These are phyloP conservation scores for Penicillium frequentans DNA, from an alignment of 2,329 filamentous ascomycete species.

Conservation along the genomic window DNA sequence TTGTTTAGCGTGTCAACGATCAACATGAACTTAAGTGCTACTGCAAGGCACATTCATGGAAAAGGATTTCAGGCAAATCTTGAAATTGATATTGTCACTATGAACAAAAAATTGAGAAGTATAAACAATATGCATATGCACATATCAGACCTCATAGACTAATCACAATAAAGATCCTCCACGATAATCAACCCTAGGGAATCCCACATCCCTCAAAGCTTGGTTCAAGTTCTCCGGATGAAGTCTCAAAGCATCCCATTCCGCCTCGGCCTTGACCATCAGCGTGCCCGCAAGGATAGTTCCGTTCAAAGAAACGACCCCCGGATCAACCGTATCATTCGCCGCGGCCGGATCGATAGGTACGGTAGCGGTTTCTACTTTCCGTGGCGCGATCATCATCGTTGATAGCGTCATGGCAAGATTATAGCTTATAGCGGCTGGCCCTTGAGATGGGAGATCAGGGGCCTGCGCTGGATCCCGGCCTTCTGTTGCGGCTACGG, in stretches of 20 bases:
- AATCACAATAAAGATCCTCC: not conserved
- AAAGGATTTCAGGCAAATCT: too few relatives aligned
- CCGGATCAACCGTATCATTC: conserved; percentile 28
- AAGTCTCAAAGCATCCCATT: conserved; percentile 52
- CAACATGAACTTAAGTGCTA: too few relatives aligned
- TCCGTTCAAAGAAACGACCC: conserved; percentile 55
- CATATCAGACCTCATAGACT: not conserved
- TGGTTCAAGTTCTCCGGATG: conserved; percentile 43
- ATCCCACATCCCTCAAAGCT: conserved; percentile 46
- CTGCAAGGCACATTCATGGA: too few relatives aligned
- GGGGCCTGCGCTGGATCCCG: not conserved
- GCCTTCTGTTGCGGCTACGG: conserved; percentile 31
- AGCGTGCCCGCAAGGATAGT: conserved; percentile 58
- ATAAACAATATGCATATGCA: not conserved
- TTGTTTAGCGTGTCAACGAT: too few relatives aligned
- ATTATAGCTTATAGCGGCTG: conserved; percentile 57
- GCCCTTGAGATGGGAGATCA: conserved; percentile 22
- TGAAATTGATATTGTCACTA: not conserved
- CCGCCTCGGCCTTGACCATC: conserved; percentile 58
- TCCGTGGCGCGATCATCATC: conserved; percentile 57
- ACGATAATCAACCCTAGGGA: conserved; percentile 26
- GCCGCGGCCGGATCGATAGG: conserved; percentile 38
- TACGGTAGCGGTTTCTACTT: conserved; percentile 46
- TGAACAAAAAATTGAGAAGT: not conserved
- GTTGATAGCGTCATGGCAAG: conserved; percentile 55